phyloP scores from a whole-genome alignment of 495 filamentous ascomycete species.

The Cairneyella variabilis region DNA sequence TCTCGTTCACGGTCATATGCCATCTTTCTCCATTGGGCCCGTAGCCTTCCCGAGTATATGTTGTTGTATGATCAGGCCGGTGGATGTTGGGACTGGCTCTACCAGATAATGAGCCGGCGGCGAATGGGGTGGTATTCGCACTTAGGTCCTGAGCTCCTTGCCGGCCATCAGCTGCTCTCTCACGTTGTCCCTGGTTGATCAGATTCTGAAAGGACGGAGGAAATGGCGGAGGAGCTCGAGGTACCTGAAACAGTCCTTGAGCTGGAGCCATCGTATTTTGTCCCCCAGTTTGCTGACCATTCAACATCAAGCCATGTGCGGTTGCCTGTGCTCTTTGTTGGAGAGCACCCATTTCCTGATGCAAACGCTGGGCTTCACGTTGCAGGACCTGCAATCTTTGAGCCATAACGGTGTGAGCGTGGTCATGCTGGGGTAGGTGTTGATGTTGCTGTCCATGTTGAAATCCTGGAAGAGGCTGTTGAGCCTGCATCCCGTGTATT shows the following conservation, averaged over 20 bases:
- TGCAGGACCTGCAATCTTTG: conserved; percentile 23
- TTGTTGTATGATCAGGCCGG: conserved; percentile 32
- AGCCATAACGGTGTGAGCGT: conserved; percentile 13
- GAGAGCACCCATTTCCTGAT: conserved; percentile 22
- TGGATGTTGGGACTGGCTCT: conserved; percentile 27
- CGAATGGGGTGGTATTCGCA: conserved; percentile 2
- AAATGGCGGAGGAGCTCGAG: conserved; percentile 22
- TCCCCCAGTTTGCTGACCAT: background rate
- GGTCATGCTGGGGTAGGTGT: conserved; percentile 17
- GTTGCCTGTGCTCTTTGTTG: conserved; percentile 17
- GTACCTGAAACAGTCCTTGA: conserved; percentile 11
- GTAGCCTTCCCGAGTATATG: conserved; percentile 32
- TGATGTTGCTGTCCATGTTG: conserved; percentile 22
- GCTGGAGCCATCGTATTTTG: background rate
- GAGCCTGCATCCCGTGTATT: conserved; percentile 20
- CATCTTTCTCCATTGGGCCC: conserved; percentile 35
- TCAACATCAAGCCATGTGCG: conserved; percentile 5
- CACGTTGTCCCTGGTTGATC: conserved; percentile 38
- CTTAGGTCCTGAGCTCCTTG: conserved; percentile 17
- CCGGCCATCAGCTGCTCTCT: conserved; percentile 25
- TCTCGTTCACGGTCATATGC: conserved; percentile 30
- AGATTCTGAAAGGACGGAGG: conserved; percentile 32
- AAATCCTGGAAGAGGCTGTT: conserved; percentile 24
- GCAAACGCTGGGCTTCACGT: conserved; percentile 21
- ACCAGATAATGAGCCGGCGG: conserved; percentile 10